A percentile compares a stretch with the other conserved stretches of the same genome.
phyloP scores from a whole-genome alignment of 148 eudicot genomes.

The Persicaria tinctoria region DNA sequence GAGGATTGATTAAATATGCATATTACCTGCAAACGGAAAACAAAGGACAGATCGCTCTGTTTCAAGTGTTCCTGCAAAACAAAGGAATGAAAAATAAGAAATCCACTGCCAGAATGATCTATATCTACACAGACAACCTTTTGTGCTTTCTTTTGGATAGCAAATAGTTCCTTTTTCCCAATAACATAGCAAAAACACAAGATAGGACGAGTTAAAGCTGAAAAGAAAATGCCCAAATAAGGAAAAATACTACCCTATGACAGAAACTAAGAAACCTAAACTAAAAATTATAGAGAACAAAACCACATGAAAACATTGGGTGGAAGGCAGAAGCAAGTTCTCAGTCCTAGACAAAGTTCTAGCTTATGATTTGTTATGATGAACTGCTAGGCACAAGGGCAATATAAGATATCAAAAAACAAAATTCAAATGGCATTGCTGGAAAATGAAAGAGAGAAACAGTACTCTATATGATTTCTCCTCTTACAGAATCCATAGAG shows the following conservation, averaged over 20 bases:
- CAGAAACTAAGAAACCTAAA: no score
- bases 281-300: no score
- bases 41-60: slow-evolving; percentile 62
- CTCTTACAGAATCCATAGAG: neutral
- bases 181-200: no score
- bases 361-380: neutral
- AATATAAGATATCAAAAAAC: neutral
- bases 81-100: slow-evolving; percentile 1
- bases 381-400: neutral
- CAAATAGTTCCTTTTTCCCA: neutral
- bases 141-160: neutral
- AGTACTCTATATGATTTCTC: neutral
- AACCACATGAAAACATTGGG: no score
- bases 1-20: neutral
- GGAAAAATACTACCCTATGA: no score
- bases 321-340: neutral
- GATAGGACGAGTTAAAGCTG: no score
- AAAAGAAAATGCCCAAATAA: no score
- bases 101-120: neutral
- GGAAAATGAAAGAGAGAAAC: neutral
- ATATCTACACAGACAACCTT: neutral
- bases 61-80: slow-evolving; percentile 68
- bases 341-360: neutral
- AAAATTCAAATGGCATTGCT: no score
- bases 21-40: slow-evolving; percentile 67